phyloP scores from a whole-genome alignment of 192 early-diverging fungal species.

The Gonapodya sp. region DNA sequence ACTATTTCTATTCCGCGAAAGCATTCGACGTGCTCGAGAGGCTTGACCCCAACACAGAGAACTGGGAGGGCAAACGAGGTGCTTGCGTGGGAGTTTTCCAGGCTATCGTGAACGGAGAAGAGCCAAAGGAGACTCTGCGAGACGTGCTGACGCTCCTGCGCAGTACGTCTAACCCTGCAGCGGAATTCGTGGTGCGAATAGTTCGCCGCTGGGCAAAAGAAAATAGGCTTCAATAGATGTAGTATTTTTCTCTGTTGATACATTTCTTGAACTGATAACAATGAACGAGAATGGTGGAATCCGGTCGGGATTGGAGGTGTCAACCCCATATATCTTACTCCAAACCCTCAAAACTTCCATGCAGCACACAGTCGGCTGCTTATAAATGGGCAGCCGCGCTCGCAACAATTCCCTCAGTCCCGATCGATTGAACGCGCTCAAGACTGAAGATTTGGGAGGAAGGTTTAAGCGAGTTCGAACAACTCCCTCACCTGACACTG shows the following conservation, averaged over 20 bases:
- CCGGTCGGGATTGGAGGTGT: too few relatives aligned
- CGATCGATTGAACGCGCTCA: background rate
- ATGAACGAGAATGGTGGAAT: too few relatives aligned
- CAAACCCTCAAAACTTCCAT: background rate
- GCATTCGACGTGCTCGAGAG: conserved; percentile 55
- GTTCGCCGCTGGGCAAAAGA: conserved; percentile 38
- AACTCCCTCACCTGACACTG: background rate
- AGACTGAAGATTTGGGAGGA: background rate
- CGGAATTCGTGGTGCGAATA: conserved; percentile 48
- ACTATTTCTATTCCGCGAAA: conserved; percentile 44
- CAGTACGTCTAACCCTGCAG: conserved; percentile 50
- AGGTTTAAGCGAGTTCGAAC: background rate
- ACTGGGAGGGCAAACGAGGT: conserved; percentile 57
- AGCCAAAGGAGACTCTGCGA: conserved; percentile 39
- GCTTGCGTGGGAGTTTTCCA: conserved; percentile 50
- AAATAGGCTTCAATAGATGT: conserved; percentile 17
- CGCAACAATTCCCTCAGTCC: background rate
- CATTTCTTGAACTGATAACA: conserved; percentile 2
- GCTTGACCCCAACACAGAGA: conserved; percentile 44
- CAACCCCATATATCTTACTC: background rate
- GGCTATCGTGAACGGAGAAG: conserved; percentile 34
- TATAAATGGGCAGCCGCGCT: background rate
- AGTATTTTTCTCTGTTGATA: background rate
- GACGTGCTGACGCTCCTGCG: conserved; percentile 42
- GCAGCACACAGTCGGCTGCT: background rate